Base-by-base conservation (phyloP, 371 early-diverging fungal species). In the Mucor saturninus region DNA sequence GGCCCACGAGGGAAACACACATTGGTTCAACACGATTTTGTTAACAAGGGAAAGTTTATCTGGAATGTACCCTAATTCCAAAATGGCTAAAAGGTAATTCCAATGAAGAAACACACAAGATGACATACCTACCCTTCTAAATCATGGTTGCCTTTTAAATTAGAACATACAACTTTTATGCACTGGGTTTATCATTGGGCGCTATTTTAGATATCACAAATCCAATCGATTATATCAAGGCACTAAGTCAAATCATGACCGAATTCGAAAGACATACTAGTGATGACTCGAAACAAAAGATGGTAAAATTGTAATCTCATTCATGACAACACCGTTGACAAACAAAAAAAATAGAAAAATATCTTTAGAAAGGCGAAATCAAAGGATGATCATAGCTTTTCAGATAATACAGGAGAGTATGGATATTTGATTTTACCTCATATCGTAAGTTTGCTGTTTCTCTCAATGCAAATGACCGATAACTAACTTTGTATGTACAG, bases 181-280 rank as follows among this genome's bases (percentile, higher is more conserved):
- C 83, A 52, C 72, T 89, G 9, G 89, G 89, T 6, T 65, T 81
- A 21, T 88, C 88, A 28, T 71, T 89, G 14, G 87, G 88, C 5
- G 81, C 83, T 4, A 81, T 88, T 46, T 65, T 89, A 29, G 88
- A 86, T 48, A 86, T 88, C 38, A 82, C 78, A 8, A 88, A 84
- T 31, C 81, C 89, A 8, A 50, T 73, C 2, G 89, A 89, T 66
- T 89, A 86, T 59, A 77, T 87, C 4, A 87, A 85, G 53, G 87
- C 89, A 10, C 67, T 88, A 14, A 77, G 64, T 35, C 84, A 87
- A 9, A 70, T 88, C 26, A 74, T 88, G 48, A 76, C 61, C 52
- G 89, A 89, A 64, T 89, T 80, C 63, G 85, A 84, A 48, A 72
- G 71, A 56, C 73, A 83, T 49, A 81, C 80, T 3, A 82, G 70